Base-by-base conservation (phyloP, 129 eudicot genomes). In the Centella asiatica region DNA sequence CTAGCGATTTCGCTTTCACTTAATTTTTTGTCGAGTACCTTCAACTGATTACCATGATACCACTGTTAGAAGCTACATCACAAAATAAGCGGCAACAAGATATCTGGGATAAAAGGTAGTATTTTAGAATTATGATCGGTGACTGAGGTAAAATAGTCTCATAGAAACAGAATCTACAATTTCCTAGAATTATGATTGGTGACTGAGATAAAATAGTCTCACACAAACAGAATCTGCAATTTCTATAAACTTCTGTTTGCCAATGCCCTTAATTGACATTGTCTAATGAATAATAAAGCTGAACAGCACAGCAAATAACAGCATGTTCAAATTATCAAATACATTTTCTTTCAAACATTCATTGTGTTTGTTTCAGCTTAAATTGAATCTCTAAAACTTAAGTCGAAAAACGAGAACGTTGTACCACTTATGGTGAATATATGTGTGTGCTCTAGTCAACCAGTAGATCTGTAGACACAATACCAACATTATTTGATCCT, bases 1-100 rank as follows among this genome's bases (percentile, higher is more conserved):
- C 53, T 74, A 64, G 94, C 98, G 58, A 70, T 73, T 45, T 68
- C 74, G 26, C 80, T 90, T 74, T 90, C 98, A n/a, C 75, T 28
- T 5, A 95, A 69, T 28, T 79, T 69, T 26, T 44, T 70, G 65
- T 73, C 84, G 2, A 92, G 17, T 61, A 77, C 9, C 44, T 81
- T 81, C 72, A 92, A 78, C 98, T 92, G 76, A 47, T 72, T 52
- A n/a, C n/a, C 50, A 64, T 22, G 19, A 24, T 27, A 36, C 20
- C 22, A 14, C 9, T 23, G 42, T 18, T 9, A 28, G 2, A 14
- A 17, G 24, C 20, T 44, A 39, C 14, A 13, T n/a, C n/a, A 19
- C 9, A 15, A 44, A 37, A 8, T 5, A 29, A 28, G 29, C 44
- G 26, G 18, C 4, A 3, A 44, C 52, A 13, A 6, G n/a, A 9